Conservation (phyloP, 148 eudicot species). For the Mesembryanthemum crystallinum region DNA sequence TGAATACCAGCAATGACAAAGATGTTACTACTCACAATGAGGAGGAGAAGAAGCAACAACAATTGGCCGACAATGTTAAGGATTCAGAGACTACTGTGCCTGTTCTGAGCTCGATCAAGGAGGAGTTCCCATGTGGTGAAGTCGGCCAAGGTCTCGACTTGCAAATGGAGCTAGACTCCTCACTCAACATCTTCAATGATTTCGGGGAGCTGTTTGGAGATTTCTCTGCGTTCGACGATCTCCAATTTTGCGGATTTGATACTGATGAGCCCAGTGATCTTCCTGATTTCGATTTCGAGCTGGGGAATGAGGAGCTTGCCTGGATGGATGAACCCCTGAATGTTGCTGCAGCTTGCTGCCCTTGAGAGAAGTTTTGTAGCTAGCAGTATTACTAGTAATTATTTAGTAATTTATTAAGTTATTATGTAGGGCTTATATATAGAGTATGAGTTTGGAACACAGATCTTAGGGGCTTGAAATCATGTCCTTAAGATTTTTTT, state of each 20-base stretch:
- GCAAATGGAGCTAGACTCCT: constrained; percentile 46
- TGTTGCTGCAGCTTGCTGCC: constrained; percentile 61
- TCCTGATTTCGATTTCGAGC: constrained; percentile 66
- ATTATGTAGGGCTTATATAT: not conserved
- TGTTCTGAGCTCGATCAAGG: constrained; percentile 24
- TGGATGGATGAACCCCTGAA: constrained; percentile 62
- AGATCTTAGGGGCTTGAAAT: constrained; percentile 21
- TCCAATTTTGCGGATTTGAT: constrained; percentile 39
- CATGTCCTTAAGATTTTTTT: constrained; percentile 25
- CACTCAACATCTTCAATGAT: constrained; percentile 25
- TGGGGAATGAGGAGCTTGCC: constrained; percentile 50
- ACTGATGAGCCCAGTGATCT: constrained; percentile 39
- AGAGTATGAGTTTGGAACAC: constrained; percentile 29
- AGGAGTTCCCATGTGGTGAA: constrained; percentile 29
- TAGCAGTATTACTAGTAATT: constrained; percentile 11
- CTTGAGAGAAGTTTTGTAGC: constrained; percentile 71
- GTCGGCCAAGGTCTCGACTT: constrained; percentile 49
- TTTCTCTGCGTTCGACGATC: constrained; percentile 34
- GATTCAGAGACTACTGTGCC: constrained; percentile 17
- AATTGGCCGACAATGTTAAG: not conserved
- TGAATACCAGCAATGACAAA: not conserved
- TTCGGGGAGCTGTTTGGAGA: constrained; percentile 40
- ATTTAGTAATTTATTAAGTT: not conserved
- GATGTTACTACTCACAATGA: not conserved
- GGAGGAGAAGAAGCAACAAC: not conserved